A percentile compares a stretch with the other conserved stretches of the same genome.
Conservation (phyloP, 176 grass and related monocot genomes). For the Oryza officinalis region DNA sequence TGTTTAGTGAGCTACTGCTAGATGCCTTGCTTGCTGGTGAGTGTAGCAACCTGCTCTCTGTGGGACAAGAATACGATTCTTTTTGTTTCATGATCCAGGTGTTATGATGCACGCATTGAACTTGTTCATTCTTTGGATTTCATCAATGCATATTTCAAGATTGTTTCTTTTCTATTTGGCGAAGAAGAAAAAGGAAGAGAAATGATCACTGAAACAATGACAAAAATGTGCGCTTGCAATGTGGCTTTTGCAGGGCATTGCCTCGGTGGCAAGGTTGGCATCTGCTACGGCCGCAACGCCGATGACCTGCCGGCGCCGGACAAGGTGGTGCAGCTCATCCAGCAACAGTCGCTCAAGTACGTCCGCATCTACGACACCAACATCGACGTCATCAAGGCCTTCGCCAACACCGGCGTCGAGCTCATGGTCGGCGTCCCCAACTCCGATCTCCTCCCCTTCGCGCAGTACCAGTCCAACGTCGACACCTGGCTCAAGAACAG, state of each 20-base stretch:
- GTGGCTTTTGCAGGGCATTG: conserved; percentile 50
- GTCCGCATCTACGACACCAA: conserved; percentile 95
- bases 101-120: not conserved
- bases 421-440: conserved; percentile 96
- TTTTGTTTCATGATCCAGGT: not conserved
- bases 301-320: conserved; percentile 90
- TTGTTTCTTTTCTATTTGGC: not conserved
- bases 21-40: conserved; percentile 44
- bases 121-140: not conserved
- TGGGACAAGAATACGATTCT: not conserved
- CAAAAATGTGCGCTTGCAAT: not conserved
- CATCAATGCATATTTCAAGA: not conserved
- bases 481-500: conserved; percentile 98
- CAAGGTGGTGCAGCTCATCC: conserved; percentile 76
- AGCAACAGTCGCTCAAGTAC: conserved; percentile 82
- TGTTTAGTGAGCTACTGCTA: not conserved
- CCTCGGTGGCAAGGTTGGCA: conserved; percentile 70
- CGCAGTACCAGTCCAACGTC: conserved; percentile 98
- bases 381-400: conserved; percentile 88
- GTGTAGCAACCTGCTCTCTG: not conserved
- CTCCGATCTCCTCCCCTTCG: conserved; percentile 89
- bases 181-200: not conserved
- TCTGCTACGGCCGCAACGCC: conserved; percentile 92
- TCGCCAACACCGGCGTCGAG: conserved; percentile 88
- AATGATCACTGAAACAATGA: not conserved